Evolutionary conservation across 2,329 filamentous ascomycete genomes (phyloP).

Genomic region (Penicillium sp.): DNA sequence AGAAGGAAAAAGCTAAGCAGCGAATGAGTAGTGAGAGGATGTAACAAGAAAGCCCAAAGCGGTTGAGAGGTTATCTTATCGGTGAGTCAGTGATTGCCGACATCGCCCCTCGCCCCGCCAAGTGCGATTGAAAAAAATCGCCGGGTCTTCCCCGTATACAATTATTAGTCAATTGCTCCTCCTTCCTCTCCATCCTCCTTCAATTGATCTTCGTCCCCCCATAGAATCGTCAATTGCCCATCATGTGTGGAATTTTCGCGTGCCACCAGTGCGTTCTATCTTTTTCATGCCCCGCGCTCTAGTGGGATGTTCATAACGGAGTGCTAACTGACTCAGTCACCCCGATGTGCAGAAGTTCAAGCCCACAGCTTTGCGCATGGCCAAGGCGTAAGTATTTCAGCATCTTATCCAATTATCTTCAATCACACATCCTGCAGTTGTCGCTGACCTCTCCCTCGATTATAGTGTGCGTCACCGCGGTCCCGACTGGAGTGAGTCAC

Average conservation of each 20-base stretch:
- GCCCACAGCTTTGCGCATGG: slow-evolving; percentile 86
- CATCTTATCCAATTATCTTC: not conserved
- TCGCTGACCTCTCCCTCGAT: slow-evolving; percentile 35
- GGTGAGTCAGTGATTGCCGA: slow-evolving; percentile 28
- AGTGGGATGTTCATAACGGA: not conserved
- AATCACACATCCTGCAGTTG: not conserved
- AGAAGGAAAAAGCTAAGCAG: not conserved
- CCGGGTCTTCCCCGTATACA: slow-evolving; percentile 19
- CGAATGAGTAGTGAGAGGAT: not conserved
- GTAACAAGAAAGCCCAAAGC: not conserved
- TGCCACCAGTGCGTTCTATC: slow-evolving; percentile 73
- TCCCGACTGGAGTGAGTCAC: slow-evolving; percentile 92
- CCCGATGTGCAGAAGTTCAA: slow-evolving; percentile 97
- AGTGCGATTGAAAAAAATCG: slow-evolving; percentile 17
- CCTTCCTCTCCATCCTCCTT: slow-evolving; percentile 8
- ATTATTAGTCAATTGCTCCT: slow-evolving; percentile 24
- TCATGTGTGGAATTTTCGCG: slow-evolving; percentile 96
- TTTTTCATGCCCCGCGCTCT: slow-evolving; percentile 7
- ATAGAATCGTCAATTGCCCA: slow-evolving; percentile 41
- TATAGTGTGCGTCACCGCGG: slow-evolving; percentile 87
- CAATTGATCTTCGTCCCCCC: slow-evolving; percentile 12
- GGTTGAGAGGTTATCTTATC: slow-evolving; percentile 27
- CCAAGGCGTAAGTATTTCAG: slow-evolving; percentile 74
- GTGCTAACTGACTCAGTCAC: slow-evolving; percentile 56
- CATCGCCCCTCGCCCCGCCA: slow-evolving; percentile 23